Evolutionary conservation across 345 rosid species (phyloP).

Genomic region (Fremontodendron californicum): DNA sequence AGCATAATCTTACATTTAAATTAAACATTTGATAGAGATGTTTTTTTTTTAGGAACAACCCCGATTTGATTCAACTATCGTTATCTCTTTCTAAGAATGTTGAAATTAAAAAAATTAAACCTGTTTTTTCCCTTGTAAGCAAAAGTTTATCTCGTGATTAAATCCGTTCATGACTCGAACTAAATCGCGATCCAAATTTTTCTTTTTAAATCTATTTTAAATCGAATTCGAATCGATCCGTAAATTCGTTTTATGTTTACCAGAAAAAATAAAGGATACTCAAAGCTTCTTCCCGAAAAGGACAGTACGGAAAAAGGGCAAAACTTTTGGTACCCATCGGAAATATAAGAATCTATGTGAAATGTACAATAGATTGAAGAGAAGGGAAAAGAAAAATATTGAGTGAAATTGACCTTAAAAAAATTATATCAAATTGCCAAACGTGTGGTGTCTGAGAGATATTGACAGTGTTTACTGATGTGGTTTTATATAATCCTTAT

Average conservation of each 20-base stretch:
- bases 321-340: background rate
- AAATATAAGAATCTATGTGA: background rate
- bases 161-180: too few relatives aligned
- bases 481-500: background rate
- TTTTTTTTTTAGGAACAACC: background rate
- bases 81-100: background rate
- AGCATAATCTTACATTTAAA: background rate
- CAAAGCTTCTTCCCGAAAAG: background rate
- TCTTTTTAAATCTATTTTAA: too few relatives aligned
- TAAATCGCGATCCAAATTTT: too few relatives aligned
- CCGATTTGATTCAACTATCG: background rate
- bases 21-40: background rate
- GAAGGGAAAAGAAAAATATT: background rate
- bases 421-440: conserved; percentile 4
- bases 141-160: too few relatives aligned
- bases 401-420: background rate
- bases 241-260: too few relatives aligned
- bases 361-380: background rate
- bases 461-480: background rate
- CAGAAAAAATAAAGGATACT: background rate
- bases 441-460: conserved; percentile 29
- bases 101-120: background rate
- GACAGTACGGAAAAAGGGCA: background rate
- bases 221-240: too few relatives aligned
- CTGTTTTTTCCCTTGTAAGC: too few relatives aligned